A percentile compares a stretch with the other conserved stretches of the same genome.
Evolutionary conservation across 768 basidiomycete species (phyloP).

Genomic region (Kondoa subrosea): DNA sequence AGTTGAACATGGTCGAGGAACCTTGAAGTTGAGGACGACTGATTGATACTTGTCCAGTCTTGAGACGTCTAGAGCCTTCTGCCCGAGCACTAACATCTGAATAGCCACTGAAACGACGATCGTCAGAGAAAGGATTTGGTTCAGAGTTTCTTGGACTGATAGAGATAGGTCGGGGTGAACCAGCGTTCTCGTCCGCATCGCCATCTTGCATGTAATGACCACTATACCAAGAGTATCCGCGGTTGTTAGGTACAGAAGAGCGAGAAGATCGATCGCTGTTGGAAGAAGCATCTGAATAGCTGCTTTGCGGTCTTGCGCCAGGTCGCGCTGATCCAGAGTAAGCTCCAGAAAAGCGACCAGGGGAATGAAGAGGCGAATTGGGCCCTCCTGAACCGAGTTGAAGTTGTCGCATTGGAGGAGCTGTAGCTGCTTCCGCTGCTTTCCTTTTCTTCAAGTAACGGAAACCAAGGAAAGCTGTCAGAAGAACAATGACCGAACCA

Average conservation of each 20-base stretch:
- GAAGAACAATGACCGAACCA: slow-evolving; percentile 23
- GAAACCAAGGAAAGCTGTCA: slow-evolving; percentile 25
- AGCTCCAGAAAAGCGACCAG: neutral
- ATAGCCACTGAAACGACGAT: neutral
- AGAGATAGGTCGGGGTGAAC: neutral
- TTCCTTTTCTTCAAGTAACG: slow-evolving; percentile 15
- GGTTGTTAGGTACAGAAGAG: neutral
- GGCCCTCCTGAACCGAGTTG: slow-evolving; percentile 4
- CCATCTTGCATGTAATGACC: slow-evolving; percentile 9
- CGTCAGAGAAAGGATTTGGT: slow-evolving; percentile 2
- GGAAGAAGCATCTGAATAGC: neutral
- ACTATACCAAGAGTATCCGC: slow-evolving; percentile 1
- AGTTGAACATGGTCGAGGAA: neutral
- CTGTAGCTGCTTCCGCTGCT: neutral
- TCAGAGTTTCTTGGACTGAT: neutral
- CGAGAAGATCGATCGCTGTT: neutral
- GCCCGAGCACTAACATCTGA: neutral
- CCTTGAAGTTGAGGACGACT: slow-evolving; percentile 1
- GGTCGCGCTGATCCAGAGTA: neutral
- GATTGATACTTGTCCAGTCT: neutral
- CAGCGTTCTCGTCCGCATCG: neutral
- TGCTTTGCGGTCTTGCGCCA: neutral
- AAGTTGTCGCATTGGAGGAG: neutral
- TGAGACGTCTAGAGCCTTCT: neutral
- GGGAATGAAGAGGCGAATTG: slow-evolving; percentile 11